Evolutionary conservation across 1,284 basidiomycete species (phyloP).

Genomic region (Abortiporus biennis): DNA sequence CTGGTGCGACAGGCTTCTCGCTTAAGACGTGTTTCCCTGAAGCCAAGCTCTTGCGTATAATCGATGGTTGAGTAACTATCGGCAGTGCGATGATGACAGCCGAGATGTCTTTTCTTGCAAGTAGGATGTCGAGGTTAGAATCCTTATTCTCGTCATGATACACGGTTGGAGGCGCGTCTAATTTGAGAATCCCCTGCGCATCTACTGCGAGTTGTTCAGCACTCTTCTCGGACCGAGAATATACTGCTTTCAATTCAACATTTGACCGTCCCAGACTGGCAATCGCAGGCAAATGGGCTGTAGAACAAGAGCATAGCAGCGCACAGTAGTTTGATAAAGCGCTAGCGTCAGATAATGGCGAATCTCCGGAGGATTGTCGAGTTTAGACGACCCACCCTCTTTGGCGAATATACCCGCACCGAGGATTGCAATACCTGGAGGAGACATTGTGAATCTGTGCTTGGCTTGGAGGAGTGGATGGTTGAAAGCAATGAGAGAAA

Average conservation of each 20-base stretch:
- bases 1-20: slow-evolving; percentile 81
- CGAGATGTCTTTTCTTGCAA: slow-evolving; percentile 59
- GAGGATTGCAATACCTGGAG: slow-evolving; percentile 48
- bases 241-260: slow-evolving; percentile 59
- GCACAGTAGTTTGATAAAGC: background rate
- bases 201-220: slow-evolving; percentile 43
- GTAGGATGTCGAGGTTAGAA: slow-evolving; percentile 54
- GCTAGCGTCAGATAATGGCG: slow-evolving; percentile 15
- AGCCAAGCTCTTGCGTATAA: slow-evolving; percentile 55
- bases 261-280: slow-evolving; percentile 38
- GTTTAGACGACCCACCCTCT: slow-evolving; percentile 41
- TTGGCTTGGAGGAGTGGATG: background rate
- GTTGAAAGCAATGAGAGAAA: background rate
- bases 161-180: slow-evolving; percentile 36
- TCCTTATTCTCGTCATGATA: slow-evolving; percentile 49
- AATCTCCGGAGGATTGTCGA: slow-evolving; percentile 27
- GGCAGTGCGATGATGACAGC: slow-evolving; percentile 76
- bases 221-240: slow-evolving; percentile 71
- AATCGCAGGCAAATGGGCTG: slow-evolving; percentile 73
- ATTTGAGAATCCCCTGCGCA: slow-evolving; percentile 36
- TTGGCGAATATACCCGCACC: slow-evolving; percentile 72
- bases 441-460: slow-evolving; percentile 16
- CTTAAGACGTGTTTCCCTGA: slow-evolving; percentile 84
- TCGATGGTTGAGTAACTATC: slow-evolving; percentile 65
- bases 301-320: slow-evolving; percentile 9